Evolutionary conservation across 768 basidiomycete genomes (phyloP).

Genomic region (Tylopilus sp.): DNA sequence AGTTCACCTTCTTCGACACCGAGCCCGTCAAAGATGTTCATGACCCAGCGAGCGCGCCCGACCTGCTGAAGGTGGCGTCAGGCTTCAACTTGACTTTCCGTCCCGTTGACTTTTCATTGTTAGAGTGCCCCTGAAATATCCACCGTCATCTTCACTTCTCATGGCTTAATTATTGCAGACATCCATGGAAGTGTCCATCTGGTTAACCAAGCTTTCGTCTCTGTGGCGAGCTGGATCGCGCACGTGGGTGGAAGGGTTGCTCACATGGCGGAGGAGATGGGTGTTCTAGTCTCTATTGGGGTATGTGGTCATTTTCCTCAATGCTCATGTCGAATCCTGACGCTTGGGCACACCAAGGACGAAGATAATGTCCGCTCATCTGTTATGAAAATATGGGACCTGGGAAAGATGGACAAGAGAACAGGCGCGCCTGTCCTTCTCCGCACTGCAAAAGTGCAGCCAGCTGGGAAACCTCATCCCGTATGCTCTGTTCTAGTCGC

Average conservation of each 20-base stretch:
- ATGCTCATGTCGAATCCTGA: conserved; percentile 8
- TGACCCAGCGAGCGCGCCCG: conserved; percentile 70
- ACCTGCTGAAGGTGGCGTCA: conserved; percentile 66
- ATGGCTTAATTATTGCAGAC: conserved; percentile 76
- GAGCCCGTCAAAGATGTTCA: conserved; percentile 75
- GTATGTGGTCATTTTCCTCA: conserved; percentile 42
- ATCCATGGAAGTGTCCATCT: conserved; percentile 81
- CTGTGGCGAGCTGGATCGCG: conserved; percentile 71
- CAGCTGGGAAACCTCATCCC: conserved; percentile 74
- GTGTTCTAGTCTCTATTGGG: conserved; percentile 84
- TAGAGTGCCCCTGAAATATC: conserved; percentile 74
- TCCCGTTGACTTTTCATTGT: background rate
- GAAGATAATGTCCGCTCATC: conserved; percentile 66
- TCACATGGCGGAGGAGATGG: conserved; percentile 80
- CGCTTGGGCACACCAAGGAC: conserved; percentile 48
- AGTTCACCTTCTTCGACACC: conserved; percentile 87
- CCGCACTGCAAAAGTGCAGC: conserved; percentile 74
- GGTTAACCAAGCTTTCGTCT: conserved; percentile 71
- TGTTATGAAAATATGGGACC: conserved; percentile 86
- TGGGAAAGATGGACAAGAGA: conserved; percentile 67
- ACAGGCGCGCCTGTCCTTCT: conserved; percentile 59
- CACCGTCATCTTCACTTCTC: conserved; percentile 56
- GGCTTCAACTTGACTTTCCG: background rate
- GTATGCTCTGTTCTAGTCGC: conserved; percentile 36
- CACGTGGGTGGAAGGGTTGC: conserved; percentile 79